These are phyloP conservation scores for Glutinoglossum americanum DNA, from an alignment of 495 filamentous ascomycete species.

Conservation along the genomic window DNA sequence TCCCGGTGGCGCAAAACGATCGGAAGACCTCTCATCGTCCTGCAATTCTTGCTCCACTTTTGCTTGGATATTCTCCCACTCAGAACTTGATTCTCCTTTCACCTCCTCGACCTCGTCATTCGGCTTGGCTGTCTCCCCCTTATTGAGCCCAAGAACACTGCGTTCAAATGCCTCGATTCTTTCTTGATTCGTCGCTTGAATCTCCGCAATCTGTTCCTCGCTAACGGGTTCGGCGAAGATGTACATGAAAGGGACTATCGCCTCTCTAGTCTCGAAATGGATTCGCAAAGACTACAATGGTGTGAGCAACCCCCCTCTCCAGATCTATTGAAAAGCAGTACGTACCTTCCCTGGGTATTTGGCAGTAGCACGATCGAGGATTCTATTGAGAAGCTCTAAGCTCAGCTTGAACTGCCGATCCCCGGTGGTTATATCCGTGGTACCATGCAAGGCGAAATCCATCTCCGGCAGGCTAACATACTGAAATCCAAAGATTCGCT, in stretches of 20 bases:
- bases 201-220: slow-evolving; percentile 41
- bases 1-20: background rate
- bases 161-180: slow-evolving; percentile 47
- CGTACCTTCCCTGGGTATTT: slow-evolving; percentile 42
- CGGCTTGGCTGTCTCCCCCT: slow-evolving; percentile 5
- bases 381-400: slow-evolving; percentile 51
- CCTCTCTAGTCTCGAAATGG: slow-evolving; percentile 61
- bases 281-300: slow-evolving; percentile 45
- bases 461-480: slow-evolving; percentile 75
- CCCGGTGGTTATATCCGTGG: slow-evolving; percentile 40
- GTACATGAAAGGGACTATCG: slow-evolving; percentile 49
- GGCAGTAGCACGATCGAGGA: slow-evolving; percentile 48
- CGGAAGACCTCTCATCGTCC: slow-evolving; percentile 24
- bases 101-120: slow-evolving; percentile 10
- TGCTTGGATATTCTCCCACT: slow-evolving; percentile 29
- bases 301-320: background rate
- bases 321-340: background rate
- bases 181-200: slow-evolving; percentile 42
- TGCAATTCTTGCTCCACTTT: slow-evolving; percentile 32
- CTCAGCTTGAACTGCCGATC: slow-evolving; percentile 72
- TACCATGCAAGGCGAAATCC: slow-evolving; percentile 66
- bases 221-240: slow-evolving; percentile 74
- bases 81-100: slow-evolving; percentile 4
- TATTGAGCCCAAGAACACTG: slow-evolving; percentile 29
- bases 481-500: slow-evolving; percentile 94